These are phyloP conservation scores for Pilasporangium apinafurcum DNA, from an alignment of 352 stramenopile species.

Conservation along the genomic window DNA sequence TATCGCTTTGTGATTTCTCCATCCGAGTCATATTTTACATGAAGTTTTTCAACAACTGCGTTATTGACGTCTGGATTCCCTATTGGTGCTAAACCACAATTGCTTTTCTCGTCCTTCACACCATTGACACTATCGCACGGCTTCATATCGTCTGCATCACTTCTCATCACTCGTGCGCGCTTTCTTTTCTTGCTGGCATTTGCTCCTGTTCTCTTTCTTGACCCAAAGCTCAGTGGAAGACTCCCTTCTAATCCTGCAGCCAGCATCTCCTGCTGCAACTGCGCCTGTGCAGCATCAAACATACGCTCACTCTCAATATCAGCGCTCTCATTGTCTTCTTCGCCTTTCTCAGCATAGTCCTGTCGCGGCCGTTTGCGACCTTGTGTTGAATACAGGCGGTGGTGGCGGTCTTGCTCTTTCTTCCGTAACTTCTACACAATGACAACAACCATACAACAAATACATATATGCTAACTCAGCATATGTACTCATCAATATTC, in stretches of 20 bases:
- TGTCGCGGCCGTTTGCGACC: background rate
- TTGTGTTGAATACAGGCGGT: background rate
- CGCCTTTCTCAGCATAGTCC: background rate
- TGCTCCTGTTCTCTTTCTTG: slow-evolving; percentile 2
- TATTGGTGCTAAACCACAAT: background rate
- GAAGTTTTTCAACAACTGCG: slow-evolving; percentile 43
- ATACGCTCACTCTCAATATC: slow-evolving; percentile 21
- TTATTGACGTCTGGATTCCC: background rate
- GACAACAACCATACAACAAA: background rate
- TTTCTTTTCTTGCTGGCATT: background rate
- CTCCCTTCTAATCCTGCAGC: slow-evolving; percentile 38
- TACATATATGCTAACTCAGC: too few species aligned
- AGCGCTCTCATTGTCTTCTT: slow-evolving; percentile 7
- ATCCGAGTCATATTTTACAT: slow-evolving; percentile 61
- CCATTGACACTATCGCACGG: background rate
- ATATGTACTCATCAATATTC: background rate
- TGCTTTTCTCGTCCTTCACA: too few species aligned
- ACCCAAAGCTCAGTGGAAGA: slow-evolving; percentile 60
- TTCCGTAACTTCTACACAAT: slow-evolving; percentile 4
- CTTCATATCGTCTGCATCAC: background rate
- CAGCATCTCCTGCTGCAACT: slow-evolving; percentile 56
- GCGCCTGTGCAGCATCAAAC: slow-evolving; percentile 44
- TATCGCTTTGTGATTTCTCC: slow-evolving; percentile 39
- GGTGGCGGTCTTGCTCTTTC: slow-evolving; percentile 18
- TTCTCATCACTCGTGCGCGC: background rate